Evolutionary conservation across 495 filamentous ascomycete species (phyloP).

Genomic region (Aspergillus mulundensis): DNA sequence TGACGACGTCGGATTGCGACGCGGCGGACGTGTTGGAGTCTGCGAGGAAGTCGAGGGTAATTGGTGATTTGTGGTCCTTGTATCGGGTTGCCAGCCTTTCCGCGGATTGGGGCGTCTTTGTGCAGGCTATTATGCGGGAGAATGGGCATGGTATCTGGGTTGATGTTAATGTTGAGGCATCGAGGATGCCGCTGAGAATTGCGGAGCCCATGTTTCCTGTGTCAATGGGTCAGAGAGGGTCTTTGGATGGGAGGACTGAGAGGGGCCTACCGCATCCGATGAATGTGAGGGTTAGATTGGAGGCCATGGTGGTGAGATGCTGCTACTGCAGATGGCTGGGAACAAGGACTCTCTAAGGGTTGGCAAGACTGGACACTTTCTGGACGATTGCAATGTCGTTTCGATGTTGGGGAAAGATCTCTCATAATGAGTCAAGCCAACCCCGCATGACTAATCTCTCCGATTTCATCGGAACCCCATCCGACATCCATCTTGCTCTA

Average conservation of each 20-base stretch:
- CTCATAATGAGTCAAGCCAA: not conserved
- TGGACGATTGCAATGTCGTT: not conserved
- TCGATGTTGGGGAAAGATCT: not conserved
- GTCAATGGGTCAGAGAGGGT: not conserved
- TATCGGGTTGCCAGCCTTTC: not conserved
- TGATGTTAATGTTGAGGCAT: not conserved
- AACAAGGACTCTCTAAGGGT: too few relatives aligned
- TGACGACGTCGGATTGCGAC: not conserved
- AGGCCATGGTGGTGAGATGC: not conserved
- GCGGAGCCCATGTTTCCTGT: constrained; percentile 6
- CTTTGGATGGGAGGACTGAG: not conserved
- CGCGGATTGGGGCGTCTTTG: not conserved
- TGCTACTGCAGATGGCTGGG: too few relatives aligned
- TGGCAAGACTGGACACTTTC: too few relatives aligned
- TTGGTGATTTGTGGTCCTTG: not conserved
- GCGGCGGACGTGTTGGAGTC: not conserved
- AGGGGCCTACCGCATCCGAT: not conserved
- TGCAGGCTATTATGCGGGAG: not conserved
- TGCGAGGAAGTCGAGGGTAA: not conserved
- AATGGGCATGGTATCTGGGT: not conserved
- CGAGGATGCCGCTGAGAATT: constrained; percentile 5
- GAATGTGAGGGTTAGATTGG: not conserved
- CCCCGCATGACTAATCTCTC: not conserved
- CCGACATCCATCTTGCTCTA: too few relatives aligned
- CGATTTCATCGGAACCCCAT: too few relatives aligned